Percentiles rank a stretch among this genome's conserved stretches.
phyloP scores from a whole-genome alignment of 2,329 filamentous ascomycete genomes.

The Colletotrichum musicola region DNA sequence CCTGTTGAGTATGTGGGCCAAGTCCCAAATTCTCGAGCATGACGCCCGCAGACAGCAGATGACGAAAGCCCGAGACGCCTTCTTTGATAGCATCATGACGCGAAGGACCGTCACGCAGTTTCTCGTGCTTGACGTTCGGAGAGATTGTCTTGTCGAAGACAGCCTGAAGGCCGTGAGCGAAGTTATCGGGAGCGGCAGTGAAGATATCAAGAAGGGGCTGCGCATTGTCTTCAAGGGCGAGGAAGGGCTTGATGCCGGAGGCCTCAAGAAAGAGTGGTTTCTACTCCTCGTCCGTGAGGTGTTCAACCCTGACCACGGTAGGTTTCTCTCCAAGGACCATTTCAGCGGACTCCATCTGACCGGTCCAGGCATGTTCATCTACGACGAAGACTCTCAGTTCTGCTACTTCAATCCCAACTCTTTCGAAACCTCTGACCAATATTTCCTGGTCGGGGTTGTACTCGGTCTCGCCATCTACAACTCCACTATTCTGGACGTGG shows the following conservation, averaged over 20 bases:
- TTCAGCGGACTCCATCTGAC: constrained; percentile 27
- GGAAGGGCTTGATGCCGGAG: constrained; percentile 91
- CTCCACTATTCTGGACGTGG: constrained; percentile 90
- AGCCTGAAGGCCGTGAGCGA: constrained; percentile 88
- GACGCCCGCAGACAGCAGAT: constrained; percentile 93
- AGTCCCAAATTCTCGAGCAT: constrained; percentile 90
- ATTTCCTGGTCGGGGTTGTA: constrained; percentile 88
- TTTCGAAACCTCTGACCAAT: constrained; percentile 92
- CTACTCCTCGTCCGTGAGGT: constrained; percentile 88
- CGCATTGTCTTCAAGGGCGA: constrained; percentile 89
- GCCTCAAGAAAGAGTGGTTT: constrained; percentile 95
- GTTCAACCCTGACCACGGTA: constrained; percentile 91
- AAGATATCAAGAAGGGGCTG: constrained; percentile 91
- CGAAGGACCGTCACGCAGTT: constrained; percentile 81
- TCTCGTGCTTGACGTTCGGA: constrained; percentile 80
- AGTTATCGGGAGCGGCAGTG: constrained; percentile 82
- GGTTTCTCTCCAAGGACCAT: constrained; percentile 46
- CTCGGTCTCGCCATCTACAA: constrained; percentile 95
- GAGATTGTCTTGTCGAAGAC: constrained; percentile 90
- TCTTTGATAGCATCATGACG: constrained; percentile 89
- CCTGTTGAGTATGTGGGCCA: constrained; percentile 90
- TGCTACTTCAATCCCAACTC: constrained; percentile 95
- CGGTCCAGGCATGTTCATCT: constrained; percentile 83
- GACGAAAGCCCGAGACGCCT: constrained; percentile 86
- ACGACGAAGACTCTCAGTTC: constrained; percentile 89